phyloP scores from a whole-genome alignment of 2,329 filamentous ascomycete species.

The Paecilomyces fulvus region DNA sequence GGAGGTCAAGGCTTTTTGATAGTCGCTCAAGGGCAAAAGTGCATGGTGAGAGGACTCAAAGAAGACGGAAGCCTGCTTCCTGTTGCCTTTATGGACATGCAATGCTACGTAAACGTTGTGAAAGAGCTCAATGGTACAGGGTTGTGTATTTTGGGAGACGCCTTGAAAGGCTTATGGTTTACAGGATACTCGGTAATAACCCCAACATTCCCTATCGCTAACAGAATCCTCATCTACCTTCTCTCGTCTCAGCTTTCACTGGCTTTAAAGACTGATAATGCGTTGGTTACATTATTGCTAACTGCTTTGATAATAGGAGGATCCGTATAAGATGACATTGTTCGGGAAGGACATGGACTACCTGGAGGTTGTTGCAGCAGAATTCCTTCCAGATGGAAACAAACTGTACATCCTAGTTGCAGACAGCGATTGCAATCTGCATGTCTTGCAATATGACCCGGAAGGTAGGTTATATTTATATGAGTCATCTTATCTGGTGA shows the following conservation, averaged over 20 bases:
- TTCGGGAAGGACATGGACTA: constrained; percentile 78
- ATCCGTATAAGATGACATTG: constrained; percentile 89
- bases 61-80: constrained; percentile 89
- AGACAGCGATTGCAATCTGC: constrained; percentile 77
- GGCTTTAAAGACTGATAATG: not conserved
- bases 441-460: constrained; percentile 88
- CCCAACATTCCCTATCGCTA: not conserved
- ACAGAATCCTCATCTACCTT: too few relatives aligned
- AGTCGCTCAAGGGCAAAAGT: constrained; percentile 90
- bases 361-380: constrained; percentile 70
- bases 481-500: not conserved
- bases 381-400: constrained; percentile 79
- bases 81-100: constrained; percentile 97
- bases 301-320: constrained; percentile 48
- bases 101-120: constrained; percentile 79
- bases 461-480: constrained; percentile 57
- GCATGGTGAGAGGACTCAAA: constrained; percentile 91
- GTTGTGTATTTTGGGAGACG: constrained; percentile 79
- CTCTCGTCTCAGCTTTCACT: not conserved
- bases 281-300: not conserved
- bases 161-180: constrained; percentile 91
- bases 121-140: constrained; percentile 78
- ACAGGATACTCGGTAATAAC: constrained; percentile 68
- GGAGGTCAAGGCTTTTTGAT: constrained; percentile 83
- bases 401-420: constrained; percentile 74